These are phyloP conservation scores for Mixia osmundae DNA, from an alignment of 1,284 basidiomycete species.

Conservation along the genomic window DNA sequence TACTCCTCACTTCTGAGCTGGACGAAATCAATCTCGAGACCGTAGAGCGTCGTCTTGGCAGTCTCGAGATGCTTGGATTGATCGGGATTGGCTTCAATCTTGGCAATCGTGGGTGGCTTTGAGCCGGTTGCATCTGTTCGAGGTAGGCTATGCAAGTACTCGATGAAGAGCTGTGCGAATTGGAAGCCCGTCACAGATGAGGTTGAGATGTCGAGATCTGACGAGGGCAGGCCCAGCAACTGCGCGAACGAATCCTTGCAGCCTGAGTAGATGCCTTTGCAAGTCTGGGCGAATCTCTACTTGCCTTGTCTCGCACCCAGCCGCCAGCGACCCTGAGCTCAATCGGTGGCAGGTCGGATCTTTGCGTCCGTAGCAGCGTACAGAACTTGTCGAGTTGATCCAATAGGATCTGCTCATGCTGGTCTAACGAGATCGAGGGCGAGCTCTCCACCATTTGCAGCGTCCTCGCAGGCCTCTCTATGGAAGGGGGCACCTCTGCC, in stretches of 20 bases:
- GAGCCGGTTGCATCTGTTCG: background rate
- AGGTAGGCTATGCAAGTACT: slow-evolving; percentile 32
- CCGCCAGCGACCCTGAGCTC: slow-evolving; percentile 18
- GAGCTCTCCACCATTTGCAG: too few relatives aligned
- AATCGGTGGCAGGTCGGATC: slow-evolving; percentile 7
- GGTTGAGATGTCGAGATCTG: slow-evolving; percentile 87
- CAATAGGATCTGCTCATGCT: slow-evolving; percentile 3
- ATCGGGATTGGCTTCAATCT: slow-evolving; percentile 82
- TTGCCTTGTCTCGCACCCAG: slow-evolving; percentile 50
- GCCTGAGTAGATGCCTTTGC: background rate
- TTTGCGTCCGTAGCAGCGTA: slow-evolving; percentile 1
- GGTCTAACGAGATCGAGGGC: slow-evolving; percentile 5
- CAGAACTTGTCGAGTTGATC: slow-evolving; percentile 8
- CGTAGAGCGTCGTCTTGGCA: slow-evolving; percentile 64
- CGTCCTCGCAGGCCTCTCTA: too few relatives aligned
- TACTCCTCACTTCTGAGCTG: slow-evolving; percentile 87
- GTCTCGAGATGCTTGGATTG: slow-evolving; percentile 98
- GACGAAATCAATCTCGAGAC: slow-evolving; percentile 75
- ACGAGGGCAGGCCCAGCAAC: slow-evolving; percentile 58
- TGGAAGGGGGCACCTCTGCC: too few relatives aligned
- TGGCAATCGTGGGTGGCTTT: slow-evolving; percentile 28
- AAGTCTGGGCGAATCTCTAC: slow-evolving; percentile 5
- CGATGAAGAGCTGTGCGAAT: slow-evolving; percentile 61
- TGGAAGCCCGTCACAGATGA: slow-evolving; percentile 67
- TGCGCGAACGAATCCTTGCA: slow-evolving; percentile 21